Evolutionary conservation across 441 rosid genomes (phyloP).

Genomic region (Populus hybrid): DNA sequence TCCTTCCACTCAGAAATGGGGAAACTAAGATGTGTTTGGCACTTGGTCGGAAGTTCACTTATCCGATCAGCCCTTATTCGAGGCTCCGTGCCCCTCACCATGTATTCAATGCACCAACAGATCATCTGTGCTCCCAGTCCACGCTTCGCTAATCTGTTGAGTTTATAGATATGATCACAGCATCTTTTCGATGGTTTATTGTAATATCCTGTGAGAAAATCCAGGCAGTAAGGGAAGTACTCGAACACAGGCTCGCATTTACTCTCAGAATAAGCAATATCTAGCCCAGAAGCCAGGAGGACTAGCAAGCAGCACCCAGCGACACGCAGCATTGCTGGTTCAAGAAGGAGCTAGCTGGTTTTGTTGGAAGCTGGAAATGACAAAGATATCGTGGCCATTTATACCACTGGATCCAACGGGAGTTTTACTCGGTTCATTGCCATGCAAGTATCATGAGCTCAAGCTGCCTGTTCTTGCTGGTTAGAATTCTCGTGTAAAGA

Average conservation of each 20-base stretch:
- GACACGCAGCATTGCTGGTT: background rate
- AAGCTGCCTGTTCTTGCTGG: too few species aligned
- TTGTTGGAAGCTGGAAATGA: background rate
- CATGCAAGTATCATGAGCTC: background rate
- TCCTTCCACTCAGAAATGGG: constrained; percentile 1
- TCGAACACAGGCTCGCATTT: background rate
- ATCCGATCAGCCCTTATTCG: background rate
- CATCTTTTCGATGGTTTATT: background rate
- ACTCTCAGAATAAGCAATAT: background rate
- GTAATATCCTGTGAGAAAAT: background rate
- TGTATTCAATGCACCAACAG: background rate
- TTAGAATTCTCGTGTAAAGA: too few species aligned
- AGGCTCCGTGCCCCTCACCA: background rate
- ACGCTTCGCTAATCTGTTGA: background rate
- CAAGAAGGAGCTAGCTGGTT: background rate
- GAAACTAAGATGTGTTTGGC: background rate
- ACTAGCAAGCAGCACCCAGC: background rate
- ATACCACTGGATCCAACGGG: background rate
- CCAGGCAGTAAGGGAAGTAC: background rate
- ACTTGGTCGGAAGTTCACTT: background rate
- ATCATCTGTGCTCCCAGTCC: background rate
- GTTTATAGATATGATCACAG: background rate
- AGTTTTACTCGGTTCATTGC: background rate
- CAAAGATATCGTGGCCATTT: background rate
- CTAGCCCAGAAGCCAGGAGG: background rate